Percentiles rank a stretch among this genome's conserved stretches.
Evolutionary conservation across 345 rosid genomes (phyloP).

Genomic region (Pugionium cornutum): DNA sequence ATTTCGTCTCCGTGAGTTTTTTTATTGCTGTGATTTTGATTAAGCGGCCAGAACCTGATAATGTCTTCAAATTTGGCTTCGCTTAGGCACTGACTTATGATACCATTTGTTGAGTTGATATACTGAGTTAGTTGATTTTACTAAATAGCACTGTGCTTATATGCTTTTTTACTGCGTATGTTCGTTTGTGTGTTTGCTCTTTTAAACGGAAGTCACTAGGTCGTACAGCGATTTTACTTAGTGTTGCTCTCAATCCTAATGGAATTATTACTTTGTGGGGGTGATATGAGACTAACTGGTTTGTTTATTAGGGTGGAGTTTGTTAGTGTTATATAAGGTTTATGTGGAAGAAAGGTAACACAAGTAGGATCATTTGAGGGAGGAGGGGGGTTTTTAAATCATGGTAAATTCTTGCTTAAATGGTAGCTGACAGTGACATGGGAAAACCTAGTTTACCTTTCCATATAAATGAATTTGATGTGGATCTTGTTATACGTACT

Average conservation of each 20-base stretch:
- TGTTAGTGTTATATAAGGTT: slow-evolving; percentile 8
- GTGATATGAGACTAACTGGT: neutral
- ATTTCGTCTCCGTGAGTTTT: slow-evolving; percentile 69
- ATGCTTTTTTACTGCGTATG: neutral
- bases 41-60: neutral
- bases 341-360: slow-evolving; percentile 16
- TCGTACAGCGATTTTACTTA: neutral
- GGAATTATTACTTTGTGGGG: neutral
- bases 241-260: slow-evolving; percentile 9
- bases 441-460: neutral
- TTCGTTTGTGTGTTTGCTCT: slow-evolving; percentile 11
- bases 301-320: neutral
- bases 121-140: neutral
- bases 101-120: slow-evolving; percentile 11
- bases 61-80: slow-evolving; percentile 10
- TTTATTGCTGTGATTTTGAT: neutral
- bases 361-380: neutral
- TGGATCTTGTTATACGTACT: neutral
- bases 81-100: neutral
- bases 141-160: neutral
- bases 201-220: slow-evolving; percentile 1
- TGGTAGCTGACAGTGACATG: slow-evolving; percentile 3
- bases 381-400: neutral
- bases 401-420: neutral
- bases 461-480: neutral